Base-by-base conservation (phyloP, 2,329 filamentous ascomycete genomes). In the Sporothrix luriei region DNA sequence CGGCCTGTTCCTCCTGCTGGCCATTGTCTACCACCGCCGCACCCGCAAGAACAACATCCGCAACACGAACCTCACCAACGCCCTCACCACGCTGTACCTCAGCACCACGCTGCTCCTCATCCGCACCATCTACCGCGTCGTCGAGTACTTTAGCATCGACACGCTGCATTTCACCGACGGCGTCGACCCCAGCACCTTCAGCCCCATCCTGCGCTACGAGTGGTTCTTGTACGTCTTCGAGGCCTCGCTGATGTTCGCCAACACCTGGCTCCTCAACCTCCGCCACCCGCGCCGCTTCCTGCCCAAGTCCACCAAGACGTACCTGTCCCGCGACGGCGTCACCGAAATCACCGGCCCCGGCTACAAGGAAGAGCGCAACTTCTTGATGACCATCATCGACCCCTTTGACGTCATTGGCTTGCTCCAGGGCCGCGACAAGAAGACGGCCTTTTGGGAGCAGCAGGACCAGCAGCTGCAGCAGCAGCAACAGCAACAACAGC, bases 181-280 rank as follows among this genome's bases (percentile, higher is more conserved):
- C 11, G 81, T 89, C 1, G 87, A 86, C n/a, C 81, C 82, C 2
- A 84, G 85, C 9, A 85, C 82, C 10, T 86, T 90, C 9, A 77
- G 24, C 72, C 77, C 55, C 77, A 79, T 86, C 26, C 71, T 87
- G n/a, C 80, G 84, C 26, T 84, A 87, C 72, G 85, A 88, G 76
- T 85, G 82, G 81, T 88, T 82, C 76, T 88, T 88, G 72, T 87
- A 84, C 73, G 79, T 87, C 24, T 88, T 88, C 70, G 86, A 88
- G 77, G 83, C 80, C 1, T 72, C 75, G 0, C 75, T 86, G 14
- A 88, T 88, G 86, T 73, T 87, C 0, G 52, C 74, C 57, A 88
- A 88, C 73, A 78, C 79, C 11, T 76, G 79, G 43, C 74, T 88
- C 73, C 80, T 85, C 75, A 88, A 87, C 70, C 51, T 80, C 2